phyloP scores from a whole-genome alignment of 768 basidiomycete species.

The Mrakia gelida region DNA sequence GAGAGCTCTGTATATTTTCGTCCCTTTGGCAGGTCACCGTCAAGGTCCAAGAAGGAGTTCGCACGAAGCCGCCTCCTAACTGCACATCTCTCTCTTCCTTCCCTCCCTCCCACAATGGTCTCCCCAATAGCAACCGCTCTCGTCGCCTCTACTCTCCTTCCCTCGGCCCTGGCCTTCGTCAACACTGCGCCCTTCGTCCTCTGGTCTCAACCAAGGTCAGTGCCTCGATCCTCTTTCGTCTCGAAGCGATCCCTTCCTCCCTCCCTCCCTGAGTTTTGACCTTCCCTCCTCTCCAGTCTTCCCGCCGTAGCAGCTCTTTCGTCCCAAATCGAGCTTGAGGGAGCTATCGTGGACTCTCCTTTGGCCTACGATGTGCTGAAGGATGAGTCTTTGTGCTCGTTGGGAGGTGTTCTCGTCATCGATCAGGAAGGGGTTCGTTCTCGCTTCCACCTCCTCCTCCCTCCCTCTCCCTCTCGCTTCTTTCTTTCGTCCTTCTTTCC shows the following conservation, averaged over 20 bases:
- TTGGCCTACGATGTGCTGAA: background rate
- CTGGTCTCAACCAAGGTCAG: constrained; percentile 9
- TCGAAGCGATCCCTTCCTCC: no score
- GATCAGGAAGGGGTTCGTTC: constrained; percentile 23
- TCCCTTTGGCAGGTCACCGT: no score
- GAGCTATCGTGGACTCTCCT: background rate
- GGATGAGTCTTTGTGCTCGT: background rate
- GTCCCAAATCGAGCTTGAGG: background rate
- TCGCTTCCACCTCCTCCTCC: background rate
- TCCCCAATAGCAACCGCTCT: background rate
- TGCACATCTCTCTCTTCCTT: background rate
- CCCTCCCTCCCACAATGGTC: background rate
- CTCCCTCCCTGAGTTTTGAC: background rate
- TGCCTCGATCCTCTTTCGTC: background rate
- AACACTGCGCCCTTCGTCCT: constrained; percentile 15
- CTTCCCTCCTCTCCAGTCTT: background rate
- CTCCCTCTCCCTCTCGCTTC: no score
- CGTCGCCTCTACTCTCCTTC: background rate
- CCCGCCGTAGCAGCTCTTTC: background rate
- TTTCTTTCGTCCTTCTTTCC: background rate
- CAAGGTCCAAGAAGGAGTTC: no score
- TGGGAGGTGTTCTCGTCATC: constrained; percentile 23
- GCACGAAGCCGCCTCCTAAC: background rate
- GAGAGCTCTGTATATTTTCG: no score
- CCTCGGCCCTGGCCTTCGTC: constrained; percentile 15